Evolutionary conservation across 257 asterid species (phyloP).

Genomic region (Solanum ossicruentum): DNA sequence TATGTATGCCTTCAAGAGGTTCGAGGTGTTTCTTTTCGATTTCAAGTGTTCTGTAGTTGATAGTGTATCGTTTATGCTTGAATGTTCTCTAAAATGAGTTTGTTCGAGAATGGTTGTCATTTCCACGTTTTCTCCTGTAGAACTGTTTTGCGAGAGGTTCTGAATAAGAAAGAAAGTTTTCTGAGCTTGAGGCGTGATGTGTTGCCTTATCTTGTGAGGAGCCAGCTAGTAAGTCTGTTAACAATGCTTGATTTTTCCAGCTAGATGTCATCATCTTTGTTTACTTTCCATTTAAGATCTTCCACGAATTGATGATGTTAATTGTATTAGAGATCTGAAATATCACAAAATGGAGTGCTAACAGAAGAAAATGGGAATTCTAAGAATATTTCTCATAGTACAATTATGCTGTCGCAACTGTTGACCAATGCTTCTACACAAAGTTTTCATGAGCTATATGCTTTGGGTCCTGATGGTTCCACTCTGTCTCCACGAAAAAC

Average conservation of each 20-base stretch:
- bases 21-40: constrained; percentile 17
- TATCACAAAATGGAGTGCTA: constrained; percentile 48
- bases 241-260: background rate
- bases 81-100: background rate
- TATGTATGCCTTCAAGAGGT: constrained; percentile 99
- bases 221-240: constrained; percentile 72
- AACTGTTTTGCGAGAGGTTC: constrained; percentile 74
- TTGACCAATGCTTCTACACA: constrained; percentile 80
- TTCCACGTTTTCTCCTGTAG: constrained; percentile 22
- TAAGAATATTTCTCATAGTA: constrained; percentile 46
- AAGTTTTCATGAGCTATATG: constrained; percentile 70
- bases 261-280: background rate
- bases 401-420: constrained; percentile 65
- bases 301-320: background rate
- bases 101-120: background rate
- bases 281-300: background rate
- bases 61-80: background rate
- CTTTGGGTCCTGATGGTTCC: constrained; percentile 48
- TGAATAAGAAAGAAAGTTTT: constrained; percentile 59
- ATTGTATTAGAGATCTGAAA: constrained; percentile 61
- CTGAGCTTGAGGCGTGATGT: constrained; percentile 84
- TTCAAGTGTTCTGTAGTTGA: constrained; percentile 1
- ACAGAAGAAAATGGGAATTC: constrained; percentile 69
- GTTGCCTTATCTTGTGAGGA: constrained; percentile 88
- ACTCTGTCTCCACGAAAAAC: constrained; percentile 38